phyloP scores from a whole-genome alignment of 2,329 filamentous ascomycete species.

The Penicillium frequentans region DNA sequence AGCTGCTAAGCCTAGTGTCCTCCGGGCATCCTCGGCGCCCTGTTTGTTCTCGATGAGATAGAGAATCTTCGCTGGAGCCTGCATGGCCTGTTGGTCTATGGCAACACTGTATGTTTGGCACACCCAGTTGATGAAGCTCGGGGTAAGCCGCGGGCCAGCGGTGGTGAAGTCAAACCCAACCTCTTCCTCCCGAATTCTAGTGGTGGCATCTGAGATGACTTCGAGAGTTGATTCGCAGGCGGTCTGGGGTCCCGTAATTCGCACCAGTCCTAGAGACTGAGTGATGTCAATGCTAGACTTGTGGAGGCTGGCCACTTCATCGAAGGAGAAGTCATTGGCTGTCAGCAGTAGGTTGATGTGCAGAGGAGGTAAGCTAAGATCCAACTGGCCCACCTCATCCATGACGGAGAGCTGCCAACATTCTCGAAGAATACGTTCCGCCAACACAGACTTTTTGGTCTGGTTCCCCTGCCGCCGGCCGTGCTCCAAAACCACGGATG shows the following conservation, averaged over 20 bases:
- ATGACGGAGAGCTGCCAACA: conserved; percentile 38
- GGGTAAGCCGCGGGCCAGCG: conserved; percentile 16
- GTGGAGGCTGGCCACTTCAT: conserved; percentile 36
- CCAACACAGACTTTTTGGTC: conserved; percentile 30
- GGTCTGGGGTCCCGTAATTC: conserved; percentile 34
- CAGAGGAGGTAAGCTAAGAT: conserved; percentile 31
- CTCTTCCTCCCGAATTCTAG: conserved; percentile 31
- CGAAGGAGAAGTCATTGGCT: conserved; percentile 37
- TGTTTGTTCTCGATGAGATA: conserved; percentile 35
- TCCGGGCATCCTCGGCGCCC: conserved; percentile 34
- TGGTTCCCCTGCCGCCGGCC: conserved; percentile 4
- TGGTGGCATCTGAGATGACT: conserved; percentile 31
- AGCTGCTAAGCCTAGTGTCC: conserved; percentile 34
- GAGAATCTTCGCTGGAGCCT: conserved; percentile 27
- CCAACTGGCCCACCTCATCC: conserved; percentile 38
- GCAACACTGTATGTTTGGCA: conserved; percentile 31
- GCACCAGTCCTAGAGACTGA: conserved; percentile 32
- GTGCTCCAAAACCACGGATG: conserved; percentile 28
- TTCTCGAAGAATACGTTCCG: conserved; percentile 39
- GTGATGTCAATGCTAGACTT: conserved; percentile 39
- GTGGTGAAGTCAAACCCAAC: conserved; percentile 23
- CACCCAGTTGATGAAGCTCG: conserved; percentile 35
- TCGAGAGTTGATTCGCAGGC: conserved; percentile 36
- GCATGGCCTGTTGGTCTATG: conserved; percentile 22
- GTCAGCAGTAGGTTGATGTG: conserved; percentile 32